Conservation (phyloP, 257 asterid species). For the Solanum sparsipilum region DNA sequence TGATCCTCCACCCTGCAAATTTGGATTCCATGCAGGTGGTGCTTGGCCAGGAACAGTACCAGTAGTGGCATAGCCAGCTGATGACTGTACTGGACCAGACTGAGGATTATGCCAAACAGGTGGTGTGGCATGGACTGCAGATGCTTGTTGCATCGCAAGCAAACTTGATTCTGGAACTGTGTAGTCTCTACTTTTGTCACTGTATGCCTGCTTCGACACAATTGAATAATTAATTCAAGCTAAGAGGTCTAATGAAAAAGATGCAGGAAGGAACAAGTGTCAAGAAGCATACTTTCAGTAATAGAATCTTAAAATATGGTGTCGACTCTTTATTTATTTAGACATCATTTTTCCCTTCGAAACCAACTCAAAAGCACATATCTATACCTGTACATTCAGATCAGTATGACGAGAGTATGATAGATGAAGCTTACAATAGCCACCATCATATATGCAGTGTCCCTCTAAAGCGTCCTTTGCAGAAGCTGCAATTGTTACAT, state of each 20-base stretch:
- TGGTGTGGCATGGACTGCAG: slow-evolving; percentile 15
- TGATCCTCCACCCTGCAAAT: slow-evolving; percentile 17
- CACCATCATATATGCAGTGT: slow-evolving; percentile 93
- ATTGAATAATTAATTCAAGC: not conserved
- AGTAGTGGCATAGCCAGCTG: slow-evolving; percentile 23
- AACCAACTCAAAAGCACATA: slow-evolving; percentile 15
- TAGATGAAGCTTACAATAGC: slow-evolving; percentile 98
- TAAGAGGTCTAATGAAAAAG: not conserved
- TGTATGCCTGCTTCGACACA: slow-evolving; percentile 43
- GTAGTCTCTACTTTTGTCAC: slow-evolving; percentile 80
- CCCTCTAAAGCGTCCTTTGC: slow-evolving; percentile 83
- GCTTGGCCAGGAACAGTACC: slow-evolving; percentile 20
- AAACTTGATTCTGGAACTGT: slow-evolving; percentile 39
- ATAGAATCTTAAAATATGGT: not conserved
- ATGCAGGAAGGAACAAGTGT: not conserved
- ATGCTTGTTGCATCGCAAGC: slow-evolving; percentile 39
- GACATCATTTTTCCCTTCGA: not conserved
- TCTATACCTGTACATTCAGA: slow-evolving; percentile 81
- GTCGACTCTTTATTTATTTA: not conserved
- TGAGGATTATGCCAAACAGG: slow-evolving; percentile 36
- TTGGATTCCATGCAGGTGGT: slow-evolving; percentile 39
- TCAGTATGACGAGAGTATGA: slow-evolving; percentile 97
- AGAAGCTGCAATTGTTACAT: slow-evolving; percentile 51
- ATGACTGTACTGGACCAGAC: slow-evolving; percentile 19
- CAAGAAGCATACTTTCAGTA: slow-evolving; percentile 24